Conservation (phyloP, 2,329 filamentous ascomycete species). For the Colletotrichum melonis region DNA sequence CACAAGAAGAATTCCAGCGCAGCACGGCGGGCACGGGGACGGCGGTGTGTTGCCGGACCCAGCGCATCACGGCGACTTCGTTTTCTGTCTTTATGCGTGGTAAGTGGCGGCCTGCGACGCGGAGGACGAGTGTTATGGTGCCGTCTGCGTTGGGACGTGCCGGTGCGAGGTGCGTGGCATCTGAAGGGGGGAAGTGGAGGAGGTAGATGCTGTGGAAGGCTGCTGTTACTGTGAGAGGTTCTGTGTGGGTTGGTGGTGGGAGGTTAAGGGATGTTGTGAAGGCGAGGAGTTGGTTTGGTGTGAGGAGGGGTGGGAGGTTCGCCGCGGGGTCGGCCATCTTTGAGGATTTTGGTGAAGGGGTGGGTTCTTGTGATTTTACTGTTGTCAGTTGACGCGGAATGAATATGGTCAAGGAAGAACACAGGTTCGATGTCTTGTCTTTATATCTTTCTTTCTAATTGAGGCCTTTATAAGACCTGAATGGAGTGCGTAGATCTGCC, state of each 20-base stretch:
- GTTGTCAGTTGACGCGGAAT: too few species aligned
- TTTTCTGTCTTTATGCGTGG: slow-evolving; percentile 49
- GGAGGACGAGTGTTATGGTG: slow-evolving; percentile 41
- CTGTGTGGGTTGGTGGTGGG: slow-evolving; percentile 32
- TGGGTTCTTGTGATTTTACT: not conserved
- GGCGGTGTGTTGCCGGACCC: slow-evolving; percentile 43
- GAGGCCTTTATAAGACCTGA: not conserved
- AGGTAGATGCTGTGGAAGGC: slow-evolving; percentile 43
- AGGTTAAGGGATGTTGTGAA: slow-evolving; percentile 37
- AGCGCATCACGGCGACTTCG: slow-evolving; percentile 51
- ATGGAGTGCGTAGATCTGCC: not conserved
- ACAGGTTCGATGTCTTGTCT: not conserved
- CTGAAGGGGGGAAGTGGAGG: slow-evolving; percentile 32
- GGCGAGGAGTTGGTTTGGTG: slow-evolving; percentile 12
- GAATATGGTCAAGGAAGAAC: not conserved
- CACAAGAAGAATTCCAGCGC: slow-evolving; percentile 43
- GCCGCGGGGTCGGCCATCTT: not conserved
- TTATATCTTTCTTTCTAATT: accelerated
- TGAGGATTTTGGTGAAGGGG: not conserved
- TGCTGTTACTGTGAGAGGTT: slow-evolving; percentile 37
- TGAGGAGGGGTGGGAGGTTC: slow-evolving; percentile 11
- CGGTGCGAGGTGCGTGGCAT: not conserved
- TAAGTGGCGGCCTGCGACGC: slow-evolving; percentile 49
- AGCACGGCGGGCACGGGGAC: slow-evolving; percentile 49
- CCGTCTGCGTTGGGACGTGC: slow-evolving; percentile 9